Base-by-base conservation (phyloP, 179 eudicot genomes). In the Spinacia oleracea region DNA sequence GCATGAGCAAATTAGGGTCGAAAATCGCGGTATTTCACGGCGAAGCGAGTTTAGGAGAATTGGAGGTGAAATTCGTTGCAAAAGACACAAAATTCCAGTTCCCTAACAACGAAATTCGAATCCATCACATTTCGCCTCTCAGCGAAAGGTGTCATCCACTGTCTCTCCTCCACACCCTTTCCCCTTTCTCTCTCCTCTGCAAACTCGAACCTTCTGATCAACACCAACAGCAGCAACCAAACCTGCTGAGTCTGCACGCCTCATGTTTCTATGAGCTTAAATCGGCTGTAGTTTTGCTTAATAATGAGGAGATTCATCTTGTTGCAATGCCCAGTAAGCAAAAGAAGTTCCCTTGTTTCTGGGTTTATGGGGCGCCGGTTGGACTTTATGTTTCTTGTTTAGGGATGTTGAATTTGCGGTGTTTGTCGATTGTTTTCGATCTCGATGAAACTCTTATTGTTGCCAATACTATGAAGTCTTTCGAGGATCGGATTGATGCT, bases 271-370 rank as follows among this genome's bases (percentile, higher is more conserved):
- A 93, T 48, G 97, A 94, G 78, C 85, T 83, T 34, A 89, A 93
- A 93, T 93, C 99, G 9, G 99, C 98, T 9, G 98, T 96, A 48
- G 96, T 90, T 65, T 67, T 87, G 59, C 64, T 89, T 5, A 94
- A 87, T 35, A 88, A 84, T 38, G 97, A 96, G 82, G 99, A 96
- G 88, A 77, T 96, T 31, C 98, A 96, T 83, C 79, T 96, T 65
- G 94, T 94, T 75, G 99, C 99, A 74, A 93, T 96, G 99, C 94
- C 94, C 7, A 93, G 98, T 58, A 96, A 87, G 84, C 90, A 85
- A 81, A 92, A 96, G 87, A 96, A 86, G 69, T 90, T 90, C 80
- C 99, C 98, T 0, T 93, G 99, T 65, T 96, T 96, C 82, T 96
- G 99, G 99, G 91, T 98, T 75, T 96, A 82, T 62, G 62, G 85